Base-by-base conservation (phyloP, 768 basidiomycete genomes). In the Boletus insuetus region DNA sequence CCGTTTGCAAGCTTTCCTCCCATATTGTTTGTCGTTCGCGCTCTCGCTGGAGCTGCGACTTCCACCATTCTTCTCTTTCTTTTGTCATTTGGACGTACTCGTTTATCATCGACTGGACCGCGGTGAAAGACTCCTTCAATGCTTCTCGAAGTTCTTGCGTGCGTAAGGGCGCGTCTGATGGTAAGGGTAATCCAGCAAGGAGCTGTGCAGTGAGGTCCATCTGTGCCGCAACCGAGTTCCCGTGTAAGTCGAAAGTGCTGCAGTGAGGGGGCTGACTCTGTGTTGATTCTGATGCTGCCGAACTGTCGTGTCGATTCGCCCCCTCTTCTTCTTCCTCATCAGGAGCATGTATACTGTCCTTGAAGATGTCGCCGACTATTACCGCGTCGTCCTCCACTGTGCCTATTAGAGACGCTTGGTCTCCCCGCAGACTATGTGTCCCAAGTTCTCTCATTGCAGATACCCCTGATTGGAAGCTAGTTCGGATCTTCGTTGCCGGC, bases 1-100 rank as follows among this genome's bases (percentile, higher is more conserved):
- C 93, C 2, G 84, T 82, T 51, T 87, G 84, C 64, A 98, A 70
- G 68, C 90, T 95, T 73, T 93, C 87, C 72, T 96, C 94, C 95
- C 95, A 98, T 26, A 94, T 75, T 12, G 66, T 74, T 64, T 85
- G 84, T 24, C 85, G 76, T 60, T 79, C 75, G 46, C 79, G 76
- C 65, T 93, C 89, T 24, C 81, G 79, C 58, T 79, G 79, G 11
- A 94, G 74, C 61, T 84, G 81, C 31, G 77, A 72, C 53, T 77
- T 79, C 76, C 84, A 94, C 81, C 87, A 97, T 46, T 81, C 79
- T 59, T 97, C 95, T n/a, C 95, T 78, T 54, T 87, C 86, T 52
- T 77, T 76, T 6, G 79, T 76, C 83, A 94, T 90, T 42, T 78
- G 70, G 2, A 84, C 73, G 62, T 89, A 91, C 54, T 89, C 86